Evolutionary conservation across 441 rosid species (phyloP).

Genomic region (Syzygium malaccense): DNA sequence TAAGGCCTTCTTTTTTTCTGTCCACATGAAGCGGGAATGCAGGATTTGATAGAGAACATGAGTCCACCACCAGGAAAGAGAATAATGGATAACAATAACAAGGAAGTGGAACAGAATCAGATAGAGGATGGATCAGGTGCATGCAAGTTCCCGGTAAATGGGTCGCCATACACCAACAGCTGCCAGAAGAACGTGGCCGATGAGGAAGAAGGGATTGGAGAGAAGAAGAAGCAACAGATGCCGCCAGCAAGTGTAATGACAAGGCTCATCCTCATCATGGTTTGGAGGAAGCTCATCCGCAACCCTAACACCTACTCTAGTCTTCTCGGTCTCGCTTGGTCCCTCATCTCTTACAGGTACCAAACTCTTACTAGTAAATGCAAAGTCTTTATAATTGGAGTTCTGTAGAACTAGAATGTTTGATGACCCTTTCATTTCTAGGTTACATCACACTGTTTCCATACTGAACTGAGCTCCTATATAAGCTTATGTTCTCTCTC

Average conservation of each 20-base stretch:
- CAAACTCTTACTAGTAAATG: neutral
- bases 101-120: neutral
- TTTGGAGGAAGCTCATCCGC: constrained; percentile 87
- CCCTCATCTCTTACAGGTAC: constrained; percentile 72
- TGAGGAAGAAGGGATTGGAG: neutral
- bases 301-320: constrained; percentile 94
- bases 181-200: constrained; percentile 7
- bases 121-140: neutral
- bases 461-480: neutral
- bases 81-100: neutral
- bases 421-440: neutral
- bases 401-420: neutral
- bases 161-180: constrained; percentile 22
- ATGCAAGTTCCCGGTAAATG: constrained; percentile 18
- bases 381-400: neutral
- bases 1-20: neutral
- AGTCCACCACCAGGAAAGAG: constrained; percentile 48
- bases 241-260: constrained; percentile 93
- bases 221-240: constrained; percentile 32
- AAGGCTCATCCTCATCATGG: constrained; percentile 73
- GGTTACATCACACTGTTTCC: neutral
- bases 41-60: constrained; percentile 49
- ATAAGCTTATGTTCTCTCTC: neutral
- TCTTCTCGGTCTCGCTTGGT: constrained; percentile 72
- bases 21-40: constrained; percentile 39